Evolutionary conservation across 78 protist species (phyloP).

Genomic region (Dictyostelium capitatum): DNA sequence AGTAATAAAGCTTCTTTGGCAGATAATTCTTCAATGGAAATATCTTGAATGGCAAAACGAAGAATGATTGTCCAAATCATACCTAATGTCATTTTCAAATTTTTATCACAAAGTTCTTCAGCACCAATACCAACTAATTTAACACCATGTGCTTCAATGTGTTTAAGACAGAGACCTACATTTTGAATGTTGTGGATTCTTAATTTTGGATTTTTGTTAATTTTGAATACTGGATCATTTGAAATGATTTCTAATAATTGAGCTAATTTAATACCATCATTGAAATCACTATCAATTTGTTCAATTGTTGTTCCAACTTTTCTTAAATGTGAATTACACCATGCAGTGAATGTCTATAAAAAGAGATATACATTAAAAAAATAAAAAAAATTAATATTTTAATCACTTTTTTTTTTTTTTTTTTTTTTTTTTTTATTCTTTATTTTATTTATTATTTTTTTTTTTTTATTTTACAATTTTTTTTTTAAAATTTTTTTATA

Average conservation of each 20-base stretch:
- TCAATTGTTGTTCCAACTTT: constrained; percentile 73
- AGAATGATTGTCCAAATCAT: constrained; percentile 89
- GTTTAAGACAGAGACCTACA: constrained; percentile 78
- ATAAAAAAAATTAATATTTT: no score
- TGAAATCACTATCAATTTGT: constrained; percentile 56
- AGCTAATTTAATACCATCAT: constrained; percentile 80
- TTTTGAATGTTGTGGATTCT: constrained; percentile 84
- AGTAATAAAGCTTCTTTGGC: constrained; percentile 89
- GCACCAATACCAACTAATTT: constrained; percentile 80
- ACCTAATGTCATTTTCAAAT: constrained; percentile 87
- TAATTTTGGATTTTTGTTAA: constrained; percentile 80
- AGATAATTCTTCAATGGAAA: constrained; percentile 84
- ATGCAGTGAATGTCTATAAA: constrained; percentile 81
- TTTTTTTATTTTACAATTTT: no score
- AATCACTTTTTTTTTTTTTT: not conserved
- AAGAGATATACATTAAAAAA: no score
- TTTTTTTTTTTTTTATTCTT: no score
- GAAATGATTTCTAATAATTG: constrained; percentile 80
- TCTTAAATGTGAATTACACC: constrained; percentile 83
- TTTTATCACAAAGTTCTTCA: constrained; percentile 80
- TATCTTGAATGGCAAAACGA: constrained; percentile 87
- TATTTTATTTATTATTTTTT: no score
- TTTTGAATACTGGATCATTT: constrained; percentile 70
- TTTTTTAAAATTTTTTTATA: no score
- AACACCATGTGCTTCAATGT: constrained; percentile 78